Percentiles rank a stretch among this genome's conserved stretches.
Evolutionary conservation across 495 filamentous ascomycete species (phyloP).

Genomic region (Pyrenula aspistea): DNA sequence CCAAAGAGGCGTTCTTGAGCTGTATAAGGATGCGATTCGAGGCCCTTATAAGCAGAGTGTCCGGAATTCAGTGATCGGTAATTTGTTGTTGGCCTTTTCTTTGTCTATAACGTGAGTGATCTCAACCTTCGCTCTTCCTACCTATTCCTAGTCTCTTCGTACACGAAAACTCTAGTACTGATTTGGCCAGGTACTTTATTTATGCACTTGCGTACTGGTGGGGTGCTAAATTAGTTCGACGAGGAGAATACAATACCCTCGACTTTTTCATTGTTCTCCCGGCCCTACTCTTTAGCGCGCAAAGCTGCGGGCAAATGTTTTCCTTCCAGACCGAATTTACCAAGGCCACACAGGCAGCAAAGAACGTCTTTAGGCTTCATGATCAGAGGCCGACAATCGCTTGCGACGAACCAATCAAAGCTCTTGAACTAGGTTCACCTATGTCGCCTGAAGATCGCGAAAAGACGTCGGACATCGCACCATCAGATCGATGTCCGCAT

Average conservation of each 20-base stretch:
- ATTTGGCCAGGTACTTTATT: slow-evolving; percentile 24
- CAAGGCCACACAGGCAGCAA: slow-evolving; percentile 59
- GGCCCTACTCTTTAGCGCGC: slow-evolving; percentile 44
- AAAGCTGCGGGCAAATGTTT: slow-evolving; percentile 55
- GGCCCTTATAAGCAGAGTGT: not conserved
- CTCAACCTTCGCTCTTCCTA: not conserved
- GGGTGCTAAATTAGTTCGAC: slow-evolving; percentile 42
- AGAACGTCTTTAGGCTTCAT: slow-evolving; percentile 64
- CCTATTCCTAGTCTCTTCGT: not conserved
- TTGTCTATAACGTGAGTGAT: not conserved
- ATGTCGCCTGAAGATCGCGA: slow-evolving; percentile 20
- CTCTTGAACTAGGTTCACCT: not conserved
- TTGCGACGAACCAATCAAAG: not conserved
- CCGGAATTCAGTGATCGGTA: not conserved
- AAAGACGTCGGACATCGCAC: not conserved
- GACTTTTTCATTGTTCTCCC: slow-evolving; percentile 58
- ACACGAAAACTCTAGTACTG: not conserved
- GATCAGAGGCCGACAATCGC: slow-evolving; percentile 40
- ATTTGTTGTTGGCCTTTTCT: not conserved
- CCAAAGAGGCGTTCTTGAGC: slow-evolving; percentile 23
- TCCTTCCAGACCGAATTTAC: slow-evolving; percentile 50
- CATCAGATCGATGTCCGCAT: slow-evolving; percentile 19
- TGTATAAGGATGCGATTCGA: not conserved
- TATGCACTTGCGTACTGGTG: slow-evolving; percentile 61
- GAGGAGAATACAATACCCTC: slow-evolving; percentile 40